These are phyloP conservation scores for Baorangia bicolor DNA, from an alignment of 768 basidiomycete species.

Conservation along the genomic window DNA sequence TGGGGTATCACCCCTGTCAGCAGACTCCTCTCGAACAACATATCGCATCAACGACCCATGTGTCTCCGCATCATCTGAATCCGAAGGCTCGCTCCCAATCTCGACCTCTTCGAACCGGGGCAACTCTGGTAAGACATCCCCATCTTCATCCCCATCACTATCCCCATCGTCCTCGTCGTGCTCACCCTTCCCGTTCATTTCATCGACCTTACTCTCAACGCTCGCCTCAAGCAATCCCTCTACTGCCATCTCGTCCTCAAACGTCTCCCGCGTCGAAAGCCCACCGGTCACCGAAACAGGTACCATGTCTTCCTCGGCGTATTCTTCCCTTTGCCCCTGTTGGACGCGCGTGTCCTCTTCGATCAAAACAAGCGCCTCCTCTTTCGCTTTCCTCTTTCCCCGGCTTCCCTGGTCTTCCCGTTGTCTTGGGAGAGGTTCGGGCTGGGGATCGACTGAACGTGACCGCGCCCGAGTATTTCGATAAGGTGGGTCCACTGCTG, in stretches of 20 bases:
- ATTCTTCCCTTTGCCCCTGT: background rate
- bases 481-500: constrained; percentile 6
- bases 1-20: background rate
- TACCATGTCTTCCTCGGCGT: background rate
- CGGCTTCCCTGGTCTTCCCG: background rate
- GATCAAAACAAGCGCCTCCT: background rate
- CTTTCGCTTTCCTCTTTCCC: constrained; percentile 8
- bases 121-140: background rate
- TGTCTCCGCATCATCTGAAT: constrained; percentile 33
- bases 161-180: background rate
- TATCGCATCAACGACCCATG: constrained; percentile 16
- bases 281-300: background rate
- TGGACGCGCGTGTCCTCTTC: constrained; percentile 6
- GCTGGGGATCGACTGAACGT: constrained; percentile 18
- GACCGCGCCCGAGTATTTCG: constrained; percentile 24
- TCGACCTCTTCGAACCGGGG: constrained; percentile 14
- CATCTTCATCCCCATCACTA: background rate
- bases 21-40: background rate
- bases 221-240: constrained; percentile 21
- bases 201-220: background rate
- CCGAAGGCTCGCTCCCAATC: constrained; percentile 12
- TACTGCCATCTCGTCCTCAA: constrained; percentile 24
- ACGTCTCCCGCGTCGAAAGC: constrained; percentile 5
- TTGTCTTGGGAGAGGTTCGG: background rate
- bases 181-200: background rate